Base-by-base conservation (phyloP, 2,329 filamentous ascomycete species). In the Fusarium nurragi region DNA sequence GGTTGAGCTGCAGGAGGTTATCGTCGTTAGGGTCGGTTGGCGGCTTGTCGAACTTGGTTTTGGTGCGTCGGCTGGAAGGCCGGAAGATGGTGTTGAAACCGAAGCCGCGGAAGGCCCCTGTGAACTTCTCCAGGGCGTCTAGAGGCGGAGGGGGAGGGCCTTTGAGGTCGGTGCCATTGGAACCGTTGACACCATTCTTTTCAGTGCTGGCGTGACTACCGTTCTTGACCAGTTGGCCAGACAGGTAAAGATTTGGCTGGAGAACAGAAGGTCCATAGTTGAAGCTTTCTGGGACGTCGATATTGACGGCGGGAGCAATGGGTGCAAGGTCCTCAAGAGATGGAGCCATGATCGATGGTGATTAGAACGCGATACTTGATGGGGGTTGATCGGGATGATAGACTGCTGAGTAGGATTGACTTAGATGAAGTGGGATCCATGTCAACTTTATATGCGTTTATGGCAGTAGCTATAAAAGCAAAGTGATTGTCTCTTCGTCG, bases 1-100 rank as follows among this genome's bases (percentile, higher is more conserved):
- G 7, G 5, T 49, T 49, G 2, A 49, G 46, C 12, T 49, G 36
- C 12, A 49, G 8, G 16, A 40, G 7, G 6, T 49, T 49, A 8
- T 40, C 25, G 16, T 19, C 36, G 3, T 5, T 16, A 0, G 1
- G 2, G 5, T 40, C 46, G 2, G 36, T 49, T 9, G 46, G 46
- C 5, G 11, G 2, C 4, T 32, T 49, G 11, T 18, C 19, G 7
- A 40, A 49, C 6, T 6, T 40, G 36, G 34, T 49, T 0, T 21
- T 11, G 4, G 34, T 39, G 2, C 12, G 12, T 40, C 5, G 1
- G 3, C 46, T 40, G 5, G 2, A 13, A 23, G 46, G 46, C 1
- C 46, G 25, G 19, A 49, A 49, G 16, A 49, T 49, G 19, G 46
- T 49, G 11, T 49, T 49, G 46, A 49, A 49, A 14, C 46, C 25